Conservation (phyloP, 306 rosid species). For the Dryas alaskensis region DNA sequence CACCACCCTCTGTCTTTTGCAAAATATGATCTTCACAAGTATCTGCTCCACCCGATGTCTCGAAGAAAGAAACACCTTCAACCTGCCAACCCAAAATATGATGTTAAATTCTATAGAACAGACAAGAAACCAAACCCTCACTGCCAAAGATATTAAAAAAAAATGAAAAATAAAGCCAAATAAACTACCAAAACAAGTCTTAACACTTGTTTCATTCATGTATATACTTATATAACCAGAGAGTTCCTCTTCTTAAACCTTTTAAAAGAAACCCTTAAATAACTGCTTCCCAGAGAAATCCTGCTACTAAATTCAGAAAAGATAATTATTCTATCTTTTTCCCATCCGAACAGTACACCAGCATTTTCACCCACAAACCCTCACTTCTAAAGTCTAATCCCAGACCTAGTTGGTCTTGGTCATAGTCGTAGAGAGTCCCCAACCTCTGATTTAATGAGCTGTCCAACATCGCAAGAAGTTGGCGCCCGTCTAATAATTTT, state of each 20-base stretch:
- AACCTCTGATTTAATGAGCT: neutral
- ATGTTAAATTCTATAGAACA: constrained; percentile 21
- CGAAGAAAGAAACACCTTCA: constrained; percentile 64
- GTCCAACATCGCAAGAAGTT: neutral
- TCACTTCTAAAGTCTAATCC: neutral
- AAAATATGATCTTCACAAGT: constrained; percentile 33
- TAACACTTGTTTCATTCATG: too few relatives aligned
- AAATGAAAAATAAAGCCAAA: constrained; percentile 4
- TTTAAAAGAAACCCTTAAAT: neutral
- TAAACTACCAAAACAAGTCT: neutral
- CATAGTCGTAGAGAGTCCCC: neutral
- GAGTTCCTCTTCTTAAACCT: neutral
- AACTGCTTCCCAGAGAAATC: neutral
- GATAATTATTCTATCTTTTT: neutral
- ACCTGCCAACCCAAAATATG: constrained; percentile 51
- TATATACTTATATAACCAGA: too few relatives aligned
- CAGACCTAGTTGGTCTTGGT: neutral
- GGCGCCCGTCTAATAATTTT: neutral
- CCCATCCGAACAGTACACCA: neutral
- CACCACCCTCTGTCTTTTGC: constrained; percentile 15
- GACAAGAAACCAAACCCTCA: constrained; percentile 3
- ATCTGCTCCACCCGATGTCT: constrained; percentile 36
- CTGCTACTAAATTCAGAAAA: neutral
- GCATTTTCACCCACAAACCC: neutral
- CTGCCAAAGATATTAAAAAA: neutral